These are phyloP conservation scores for Trichomonas vaginalis DNA, from an alignment of 208 protist genomes.

Conservation along the genomic window DNA sequence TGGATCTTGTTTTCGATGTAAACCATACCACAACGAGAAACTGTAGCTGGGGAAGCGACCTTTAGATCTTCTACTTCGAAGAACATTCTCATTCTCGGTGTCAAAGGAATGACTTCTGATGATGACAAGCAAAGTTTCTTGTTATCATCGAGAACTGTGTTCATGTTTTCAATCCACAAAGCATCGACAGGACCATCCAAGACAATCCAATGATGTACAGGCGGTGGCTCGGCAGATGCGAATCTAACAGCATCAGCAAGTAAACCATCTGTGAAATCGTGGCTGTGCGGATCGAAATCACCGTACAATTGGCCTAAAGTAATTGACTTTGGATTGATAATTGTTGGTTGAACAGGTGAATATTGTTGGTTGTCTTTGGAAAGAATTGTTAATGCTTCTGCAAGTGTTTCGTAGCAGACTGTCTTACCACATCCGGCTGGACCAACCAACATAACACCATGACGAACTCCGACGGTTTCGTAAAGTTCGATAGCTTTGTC, in stretches of 20 bases:
- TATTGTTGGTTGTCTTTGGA: not conserved
- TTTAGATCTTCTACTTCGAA: constrained; percentile 91
- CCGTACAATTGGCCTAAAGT: constrained; percentile 89
- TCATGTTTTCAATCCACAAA: constrained; percentile 96
- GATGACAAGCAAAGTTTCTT: constrained; percentile 83
- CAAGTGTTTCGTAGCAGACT: constrained; percentile 24
- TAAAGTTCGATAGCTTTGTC: constrained; percentile 86
- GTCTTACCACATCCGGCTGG: constrained; percentile 80
- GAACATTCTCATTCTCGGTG: constrained; percentile 62
- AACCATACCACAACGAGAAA: constrained; percentile 93
- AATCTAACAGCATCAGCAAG: constrained; percentile 54
- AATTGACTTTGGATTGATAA: constrained; percentile 89
- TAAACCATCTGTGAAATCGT: constrained; percentile 60
- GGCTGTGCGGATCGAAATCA: constrained; percentile 51
- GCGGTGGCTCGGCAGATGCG: constrained; percentile 50
- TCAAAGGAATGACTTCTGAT: constrained; percentile 80
- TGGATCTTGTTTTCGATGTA: constrained; percentile 71
- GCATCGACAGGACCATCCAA: constrained; percentile 96
- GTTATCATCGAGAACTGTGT: constrained; percentile 94
- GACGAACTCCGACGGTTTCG: constrained; percentile 82
- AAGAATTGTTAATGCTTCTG: constrained; percentile 35
- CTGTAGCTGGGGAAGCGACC: constrained; percentile 87
- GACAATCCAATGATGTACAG: constrained; percentile 68
- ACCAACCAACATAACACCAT: constrained; percentile 94
- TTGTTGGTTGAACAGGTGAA: constrained; percentile 51